These are phyloP conservation scores for Penicillium sp. DNA, from an alignment of 2,329 filamentous ascomycete genomes.

Conservation along the genomic window DNA sequence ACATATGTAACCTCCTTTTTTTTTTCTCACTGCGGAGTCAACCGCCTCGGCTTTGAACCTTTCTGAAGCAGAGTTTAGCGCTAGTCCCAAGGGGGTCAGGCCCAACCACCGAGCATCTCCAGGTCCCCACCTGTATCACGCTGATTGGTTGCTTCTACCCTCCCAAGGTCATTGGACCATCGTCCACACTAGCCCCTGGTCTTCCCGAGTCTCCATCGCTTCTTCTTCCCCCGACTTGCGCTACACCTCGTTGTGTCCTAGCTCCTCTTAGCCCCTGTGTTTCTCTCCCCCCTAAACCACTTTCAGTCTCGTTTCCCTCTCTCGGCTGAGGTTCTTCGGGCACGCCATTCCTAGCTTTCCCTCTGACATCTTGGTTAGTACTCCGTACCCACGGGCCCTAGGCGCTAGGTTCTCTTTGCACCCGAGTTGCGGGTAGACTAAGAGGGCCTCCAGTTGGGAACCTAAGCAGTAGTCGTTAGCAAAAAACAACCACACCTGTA, in stretches of 20 bases:
- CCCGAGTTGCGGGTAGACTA: constrained; percentile 41
- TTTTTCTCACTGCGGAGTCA: constrained; percentile 25
- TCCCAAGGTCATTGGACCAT: too few relatives aligned
- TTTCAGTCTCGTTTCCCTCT: constrained; percentile 15
- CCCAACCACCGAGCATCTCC: constrained; percentile 12
- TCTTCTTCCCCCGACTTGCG: constrained; percentile 37
- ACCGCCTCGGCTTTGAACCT: constrained; percentile 24
- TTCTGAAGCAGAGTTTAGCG: constrained; percentile 10
- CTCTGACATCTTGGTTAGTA: constrained; percentile 33
- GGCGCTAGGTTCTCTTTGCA: constrained; percentile 39
- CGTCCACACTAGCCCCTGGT: constrained; percentile 29
- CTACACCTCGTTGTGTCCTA: constrained; percentile 38
- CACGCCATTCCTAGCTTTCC: constrained; percentile 33
- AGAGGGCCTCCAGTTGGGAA: constrained; percentile 19
- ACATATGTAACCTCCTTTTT: constrained; percentile 7
- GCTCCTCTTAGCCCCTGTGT: constrained; percentile 25
- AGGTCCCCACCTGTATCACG: neutral
- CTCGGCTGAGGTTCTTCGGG: constrained; percentile 35
- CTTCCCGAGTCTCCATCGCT: constrained; percentile 31
- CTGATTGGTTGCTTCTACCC: too few relatives aligned
- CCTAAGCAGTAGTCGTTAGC: constrained; percentile 19
- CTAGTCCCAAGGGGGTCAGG: constrained; percentile 8
- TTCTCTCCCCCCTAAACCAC: constrained; percentile 7
- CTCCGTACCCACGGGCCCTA: constrained; percentile 27
- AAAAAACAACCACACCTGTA: constrained; percentile 18